Evolutionary conservation across 768 basidiomycete genomes (phyloP).

Genomic region (Austroboletus eburneus): DNA sequence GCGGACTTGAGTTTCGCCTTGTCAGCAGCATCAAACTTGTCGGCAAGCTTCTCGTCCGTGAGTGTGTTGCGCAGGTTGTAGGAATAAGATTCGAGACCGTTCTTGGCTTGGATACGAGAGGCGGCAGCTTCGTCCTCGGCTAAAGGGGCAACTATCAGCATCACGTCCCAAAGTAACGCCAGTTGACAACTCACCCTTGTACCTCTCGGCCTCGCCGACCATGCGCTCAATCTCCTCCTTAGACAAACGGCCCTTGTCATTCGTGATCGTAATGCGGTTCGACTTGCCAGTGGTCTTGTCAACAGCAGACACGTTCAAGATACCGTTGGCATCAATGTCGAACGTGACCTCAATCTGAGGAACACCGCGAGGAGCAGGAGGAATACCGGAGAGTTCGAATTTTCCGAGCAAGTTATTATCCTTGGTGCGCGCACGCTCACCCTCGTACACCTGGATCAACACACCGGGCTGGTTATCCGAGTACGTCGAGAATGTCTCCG

Average conservation of each 20-base stretch:
- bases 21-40: slow-evolving; percentile 84
- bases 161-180: neutral
- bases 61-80: slow-evolving; percentile 95
- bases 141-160: slow-evolving; percentile 24
- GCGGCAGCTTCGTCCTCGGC: slow-evolving; percentile 87
- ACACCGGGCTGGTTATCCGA: slow-evolving; percentile 99
- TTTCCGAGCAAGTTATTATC: slow-evolving; percentile 99
- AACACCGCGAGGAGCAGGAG: slow-evolving; percentile 95
- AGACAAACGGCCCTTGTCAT: slow-evolving; percentile 94
- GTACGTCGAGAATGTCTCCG: slow-evolving; percentile 97
- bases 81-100: slow-evolving; percentile 88
- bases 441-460: slow-evolving; percentile 96
- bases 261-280: slow-evolving; percentile 89
- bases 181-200: slow-evolving; percentile 54
- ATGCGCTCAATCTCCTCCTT: slow-evolving; percentile 99
- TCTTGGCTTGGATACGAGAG: slow-evolving; percentile 81
- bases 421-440: slow-evolving; percentile 97
- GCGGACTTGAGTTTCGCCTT: slow-evolving; percentile 78
- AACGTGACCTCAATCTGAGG: slow-evolving; percentile 98
- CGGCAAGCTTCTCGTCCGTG: slow-evolving; percentile 77
- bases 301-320: slow-evolving; percentile 89
- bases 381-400: slow-evolving; percentile 96
- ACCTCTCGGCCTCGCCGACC: slow-evolving; percentile 92
- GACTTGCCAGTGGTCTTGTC: slow-evolving; percentile 98
- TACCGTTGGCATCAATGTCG: slow-evolving; percentile 96